Base-by-base conservation (phyloP, 208 protist genomes). In the Strigomonas oncopelti region DNA sequence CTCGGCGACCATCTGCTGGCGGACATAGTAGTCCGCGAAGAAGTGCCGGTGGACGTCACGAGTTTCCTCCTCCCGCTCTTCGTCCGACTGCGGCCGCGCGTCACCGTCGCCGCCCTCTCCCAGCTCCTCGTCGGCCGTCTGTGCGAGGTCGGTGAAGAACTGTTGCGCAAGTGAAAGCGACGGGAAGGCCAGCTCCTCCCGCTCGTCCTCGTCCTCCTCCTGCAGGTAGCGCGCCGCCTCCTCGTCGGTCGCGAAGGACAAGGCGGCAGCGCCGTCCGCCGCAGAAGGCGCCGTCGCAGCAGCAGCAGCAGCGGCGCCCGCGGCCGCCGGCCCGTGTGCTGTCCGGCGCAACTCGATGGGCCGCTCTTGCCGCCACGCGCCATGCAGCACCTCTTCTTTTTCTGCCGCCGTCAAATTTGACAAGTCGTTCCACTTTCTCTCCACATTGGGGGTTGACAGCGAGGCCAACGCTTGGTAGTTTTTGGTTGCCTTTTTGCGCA, bases 1-100 rank as follows among this genome's bases (percentile, higher is more conserved):
- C n/a, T 48, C 59, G 0, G 53, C 34, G 0, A 89, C 62, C 16
- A 94, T 28, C 16, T 81, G 78, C 53, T 94, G 85, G 56, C 83
- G 72, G 0, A 75, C 52, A 72, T 94, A 94, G 67, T 84, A 94
- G 57, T 90, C 80, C 13, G 61, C 82, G 42, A 91, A 94, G 48
- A 92, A 94, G 27, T 80, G 72, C 9, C 80, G 80, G 55, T 92
- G 74, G 24, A 84, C 80, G 65, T 89, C 78, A 0, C 56, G 68
- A 45, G 56, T 64, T 65, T 94, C 89, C 20, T 84, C 75, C n/a
- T 42, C 74, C 1, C 89, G 83, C 22, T 82, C 66, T 55, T 78
- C 78, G 55, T 87, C 84, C 29, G 86, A 75, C 38, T 71, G 66
- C 20, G 65, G 65, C 53, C n/a, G 24, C 3, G 74, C 56, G 7